Evolutionary conservation across 2,329 filamentous ascomycete genomes (phyloP).

Genomic region (Madurella mycetomatis): DNA sequence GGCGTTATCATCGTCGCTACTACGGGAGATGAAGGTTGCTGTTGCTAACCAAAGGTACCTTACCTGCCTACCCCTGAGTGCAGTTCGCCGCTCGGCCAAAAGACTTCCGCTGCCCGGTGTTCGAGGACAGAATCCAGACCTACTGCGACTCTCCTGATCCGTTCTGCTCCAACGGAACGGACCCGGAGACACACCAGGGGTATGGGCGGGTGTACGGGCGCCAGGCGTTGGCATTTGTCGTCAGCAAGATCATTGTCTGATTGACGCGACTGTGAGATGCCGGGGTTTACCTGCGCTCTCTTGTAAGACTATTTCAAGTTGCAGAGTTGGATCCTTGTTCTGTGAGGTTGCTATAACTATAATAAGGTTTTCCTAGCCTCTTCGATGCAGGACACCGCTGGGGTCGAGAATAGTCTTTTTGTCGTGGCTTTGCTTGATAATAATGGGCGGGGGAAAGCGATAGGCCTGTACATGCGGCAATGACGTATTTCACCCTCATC

Average conservation of each 20-base stretch:
- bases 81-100: conserved; percentile 54
- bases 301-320: neutral
- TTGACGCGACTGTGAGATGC: neutral
- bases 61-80: neutral
- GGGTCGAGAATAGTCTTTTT: too few species aligned
- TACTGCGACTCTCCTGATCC: conserved; percentile 59
- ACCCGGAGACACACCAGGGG: conserved; percentile 50
- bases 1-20: conserved; percentile 28
- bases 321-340: too few species aligned
- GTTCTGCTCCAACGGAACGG: conserved; percentile 57
- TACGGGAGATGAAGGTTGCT: too few species aligned
- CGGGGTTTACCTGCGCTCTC: neutral
- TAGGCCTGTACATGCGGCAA: too few species aligned
- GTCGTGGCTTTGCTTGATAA: too few species aligned
- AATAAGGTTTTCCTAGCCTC: too few species aligned
- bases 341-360: too few species aligned
- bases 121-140: conserved; percentile 47
- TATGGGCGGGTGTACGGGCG: conserved; percentile 55
- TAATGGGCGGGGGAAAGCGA: too few species aligned
- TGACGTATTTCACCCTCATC: too few species aligned
- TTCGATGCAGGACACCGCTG: too few species aligned
- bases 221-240: conserved; percentile 53
- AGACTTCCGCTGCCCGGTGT: conserved; percentile 50
- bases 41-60: too few species aligned
- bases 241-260: conserved; percentile 40